Evolutionary conservation across 2,329 filamentous ascomycete species (phyloP).

Genomic region (Hypocrella siamensis): DNA sequence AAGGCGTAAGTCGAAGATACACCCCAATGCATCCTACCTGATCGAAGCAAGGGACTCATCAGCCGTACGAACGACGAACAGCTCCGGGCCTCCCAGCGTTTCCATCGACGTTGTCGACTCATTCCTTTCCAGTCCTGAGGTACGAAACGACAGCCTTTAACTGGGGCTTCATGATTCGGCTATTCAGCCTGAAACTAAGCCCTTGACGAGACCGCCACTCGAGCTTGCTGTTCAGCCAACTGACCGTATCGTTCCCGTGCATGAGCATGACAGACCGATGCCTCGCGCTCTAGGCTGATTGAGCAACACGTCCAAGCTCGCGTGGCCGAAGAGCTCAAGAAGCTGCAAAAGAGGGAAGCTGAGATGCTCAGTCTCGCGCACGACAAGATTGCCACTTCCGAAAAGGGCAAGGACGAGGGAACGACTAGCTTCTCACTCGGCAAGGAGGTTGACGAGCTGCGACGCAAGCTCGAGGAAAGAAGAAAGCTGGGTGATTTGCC

Average conservation of each 20-base stretch:
- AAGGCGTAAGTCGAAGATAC: constrained; percentile 30
- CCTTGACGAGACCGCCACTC: too few relatives aligned
- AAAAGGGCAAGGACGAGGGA: constrained; percentile 15
- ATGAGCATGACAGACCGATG: too few relatives aligned
- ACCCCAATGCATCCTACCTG: too few relatives aligned
- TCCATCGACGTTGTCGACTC: constrained; percentile 72
- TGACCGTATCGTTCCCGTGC: too few relatives aligned
- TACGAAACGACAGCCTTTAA: too few relatives aligned
- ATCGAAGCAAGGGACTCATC: neutral
- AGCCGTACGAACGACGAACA: constrained; percentile 10
- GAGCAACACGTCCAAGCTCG: constrained; percentile 83
- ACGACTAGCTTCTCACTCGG: constrained; percentile 32
- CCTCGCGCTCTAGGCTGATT: constrained; percentile 64
- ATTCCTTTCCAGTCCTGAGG: constrained; percentile 74
- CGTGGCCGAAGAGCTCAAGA: constrained; percentile 71
- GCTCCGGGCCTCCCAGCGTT: constrained; percentile 36
- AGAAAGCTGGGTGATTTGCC: constrained; percentile 55
- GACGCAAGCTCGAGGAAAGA: constrained; percentile 41
- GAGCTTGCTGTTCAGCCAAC: too few relatives aligned
- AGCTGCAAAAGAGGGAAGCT: constrained; percentile 55
- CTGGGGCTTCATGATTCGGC: too few relatives aligned
- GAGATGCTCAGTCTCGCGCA: constrained; percentile 54
- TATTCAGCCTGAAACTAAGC: too few relatives aligned
- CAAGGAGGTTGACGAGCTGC: constrained; percentile 43
- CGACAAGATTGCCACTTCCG: constrained; percentile 40